Evolutionary conservation across 2,329 filamentous ascomycete genomes (phyloP), one percentile per base, ranked within the genome.

Genomic region (Penicillium sp.): DNA sequence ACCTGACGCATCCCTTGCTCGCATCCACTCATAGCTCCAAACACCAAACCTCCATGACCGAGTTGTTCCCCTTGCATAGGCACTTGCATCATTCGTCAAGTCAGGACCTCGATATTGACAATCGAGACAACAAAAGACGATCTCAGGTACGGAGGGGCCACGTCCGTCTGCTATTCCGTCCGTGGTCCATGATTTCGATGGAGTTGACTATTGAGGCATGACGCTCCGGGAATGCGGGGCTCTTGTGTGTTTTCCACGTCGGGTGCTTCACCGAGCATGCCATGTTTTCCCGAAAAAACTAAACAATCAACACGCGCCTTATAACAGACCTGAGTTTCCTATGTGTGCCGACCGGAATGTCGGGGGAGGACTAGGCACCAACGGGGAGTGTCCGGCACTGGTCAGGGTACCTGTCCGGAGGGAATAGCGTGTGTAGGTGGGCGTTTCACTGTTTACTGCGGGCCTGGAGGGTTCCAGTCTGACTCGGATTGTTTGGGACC

Each of bases 1-100:
- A 68, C 65, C 64, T 68, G 67, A 67, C 48, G 64, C 64, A 67
- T 67, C 67, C 67, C 67, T 69, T 69, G 67, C 65, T 58, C 57
- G 55, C 46, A 62, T 53, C 51, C 58, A 55, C 58, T 60, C 25
- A 59, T 60, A 58, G 59, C 60, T 64, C 65, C 61, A 52, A 40
- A 30, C 25, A 54, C 22, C 61, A 52, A 37, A 30, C 25, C 52
- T 19, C 19, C 49, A 57, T 30, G 35, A 55, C 33, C 28, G 53
- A 22, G 52, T n/a, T 7, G 51, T 19, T 65, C 63, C 55, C 65
- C 64, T 68, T 68, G 52, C 59, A 62, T 62, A 25, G 38, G 22
- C 38, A 55, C 59, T 65, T 66, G 60, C 64, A 63, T 65, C 66
- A 65, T 30, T 22, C 30, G n/a, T 33, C 26, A 4, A 26, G 16